A percentile compares a stretch with the other conserved stretches of the same genome.
Conservation (phyloP, 108 stramenopile genomes). For the Skeletonema grethae region DNA sequence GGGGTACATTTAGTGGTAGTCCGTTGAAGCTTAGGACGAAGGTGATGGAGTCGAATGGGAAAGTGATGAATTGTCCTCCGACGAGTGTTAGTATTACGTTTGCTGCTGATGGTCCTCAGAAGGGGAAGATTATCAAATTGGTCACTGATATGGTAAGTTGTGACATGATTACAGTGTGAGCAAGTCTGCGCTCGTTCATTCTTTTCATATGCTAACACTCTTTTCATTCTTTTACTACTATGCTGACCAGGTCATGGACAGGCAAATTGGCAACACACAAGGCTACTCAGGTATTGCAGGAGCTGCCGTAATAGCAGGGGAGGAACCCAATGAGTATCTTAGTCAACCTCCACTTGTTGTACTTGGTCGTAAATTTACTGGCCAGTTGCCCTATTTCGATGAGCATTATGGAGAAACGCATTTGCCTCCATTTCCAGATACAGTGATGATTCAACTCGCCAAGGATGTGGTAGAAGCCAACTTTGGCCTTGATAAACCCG, state of each 20-base stretch:
- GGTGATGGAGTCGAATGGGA: slow-evolving; percentile 46
- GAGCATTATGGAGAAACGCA: slow-evolving; percentile 16
- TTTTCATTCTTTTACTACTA: not conserved
- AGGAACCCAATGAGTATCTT: slow-evolving; percentile 31
- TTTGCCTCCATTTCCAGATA: slow-evolving; percentile 63
- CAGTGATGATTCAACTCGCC: slow-evolving; percentile 66
- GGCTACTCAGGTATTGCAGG: slow-evolving; percentile 58
- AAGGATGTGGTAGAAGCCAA: slow-evolving; percentile 54
- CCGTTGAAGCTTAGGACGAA: slow-evolving; percentile 43
- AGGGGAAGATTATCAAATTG: slow-evolving; percentile 51
- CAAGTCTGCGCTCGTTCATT: not conserved
- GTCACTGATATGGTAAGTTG: slow-evolving; percentile 49
- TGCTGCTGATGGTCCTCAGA: slow-evolving; percentile 10
- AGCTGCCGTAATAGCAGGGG: slow-evolving; percentile 50
- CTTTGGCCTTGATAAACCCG: slow-evolving; percentile 50
- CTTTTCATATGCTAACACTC: not conserved
- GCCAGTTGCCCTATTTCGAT: slow-evolving; percentile 11
- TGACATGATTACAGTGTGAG: not conserved
- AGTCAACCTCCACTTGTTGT: slow-evolving; percentile 19
- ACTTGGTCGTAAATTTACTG: slow-evolving; percentile 14
- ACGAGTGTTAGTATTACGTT: slow-evolving; percentile 59
- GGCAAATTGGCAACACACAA: slow-evolving; percentile 60
- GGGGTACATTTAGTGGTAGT: slow-evolving; percentile 52
- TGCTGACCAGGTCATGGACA: slow-evolving; percentile 42
- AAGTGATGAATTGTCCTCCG: slow-evolving; percentile 56